Percentiles rank a stretch among this genome's conserved stretches.
These are phyloP conservation scores for Wickerhamomyces chambardii DNA, from an alignment of 805 yeast genomes.

Conservation along the genomic window DNA sequence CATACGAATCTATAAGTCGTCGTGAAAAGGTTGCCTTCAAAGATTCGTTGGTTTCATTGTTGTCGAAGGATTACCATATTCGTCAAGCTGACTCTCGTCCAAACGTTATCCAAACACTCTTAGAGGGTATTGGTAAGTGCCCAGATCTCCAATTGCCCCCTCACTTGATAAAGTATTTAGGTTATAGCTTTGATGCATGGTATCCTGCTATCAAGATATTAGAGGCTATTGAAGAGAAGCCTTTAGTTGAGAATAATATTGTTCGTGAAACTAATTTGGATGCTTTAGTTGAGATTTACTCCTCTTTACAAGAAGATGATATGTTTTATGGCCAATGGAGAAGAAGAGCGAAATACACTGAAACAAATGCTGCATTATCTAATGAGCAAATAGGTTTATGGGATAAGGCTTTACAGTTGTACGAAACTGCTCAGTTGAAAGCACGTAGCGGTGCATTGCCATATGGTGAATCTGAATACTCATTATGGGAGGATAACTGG, in stretches of 20 bases:
- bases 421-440: constrained; percentile 94
- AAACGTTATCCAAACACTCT: constrained; percentile 75
- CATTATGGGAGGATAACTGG: constrained; percentile 99
- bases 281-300: constrained; percentile 83
- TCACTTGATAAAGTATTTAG: constrained; percentile 82
- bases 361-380: constrained; percentile 87
- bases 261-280: constrained; percentile 83
- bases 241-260: constrained; percentile 58
- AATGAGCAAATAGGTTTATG: constrained; percentile 93
- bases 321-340: constrained; percentile 98
- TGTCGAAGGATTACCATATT: constrained; percentile 89
- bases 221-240: constrained; percentile 56
- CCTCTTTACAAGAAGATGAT: constrained; percentile 86
- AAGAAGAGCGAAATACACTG: constrained; percentile 88
- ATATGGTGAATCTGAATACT: constrained; percentile 89
- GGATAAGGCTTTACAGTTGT: constrained; percentile 89
- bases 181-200: constrained; percentile 86
- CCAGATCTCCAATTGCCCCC: constrained; percentile 82
- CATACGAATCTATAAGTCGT: constrained; percentile 63
- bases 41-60: constrained; percentile 66
- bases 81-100: constrained; percentile 82
- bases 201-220: constrained; percentile 78
- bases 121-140: constrained; percentile 77
- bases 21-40: constrained; percentile 80
- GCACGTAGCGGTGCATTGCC: constrained; percentile 95